phyloP scores from a whole-genome alignment of 2,329 filamentous ascomycete species.

The Claviceps lovelessii region DNA sequence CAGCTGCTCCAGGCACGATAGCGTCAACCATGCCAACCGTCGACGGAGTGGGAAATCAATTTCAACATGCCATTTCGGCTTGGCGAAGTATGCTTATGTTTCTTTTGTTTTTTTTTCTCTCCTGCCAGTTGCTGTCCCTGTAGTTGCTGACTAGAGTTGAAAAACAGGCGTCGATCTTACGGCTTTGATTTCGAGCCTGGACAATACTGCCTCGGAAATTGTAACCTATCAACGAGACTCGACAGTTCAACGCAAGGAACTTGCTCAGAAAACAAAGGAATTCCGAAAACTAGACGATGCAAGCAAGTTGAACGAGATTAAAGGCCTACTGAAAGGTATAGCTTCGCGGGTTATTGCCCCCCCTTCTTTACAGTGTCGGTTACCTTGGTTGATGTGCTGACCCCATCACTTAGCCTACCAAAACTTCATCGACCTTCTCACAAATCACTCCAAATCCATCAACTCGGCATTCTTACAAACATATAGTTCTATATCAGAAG shows the following conservation, averaged over 20 bases:
- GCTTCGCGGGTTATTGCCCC: neutral
- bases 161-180: constrained; percentile 69
- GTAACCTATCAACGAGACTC: constrained; percentile 86
- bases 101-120: no score
- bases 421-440: constrained; percentile 89
- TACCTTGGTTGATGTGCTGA: constrained; percentile 7
- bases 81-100: constrained; percentile 61
- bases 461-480: constrained; percentile 86
- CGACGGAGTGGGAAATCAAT: constrained; percentile 65
- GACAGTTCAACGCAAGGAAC: constrained; percentile 88
- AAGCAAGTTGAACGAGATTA: constrained; percentile 75
- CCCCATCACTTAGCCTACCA: constrained; percentile 61
- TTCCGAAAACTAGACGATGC: constrained; percentile 88
- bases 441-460: constrained; percentile 87
- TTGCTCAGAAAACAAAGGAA: constrained; percentile 98
- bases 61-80: constrained; percentile 86
- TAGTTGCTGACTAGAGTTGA: neutral
- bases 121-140: neutral
- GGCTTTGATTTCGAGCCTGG: constrained; percentile 67
- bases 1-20: constrained; percentile 11
- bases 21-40: constrained; percentile 16
- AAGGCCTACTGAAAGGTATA: constrained; percentile 70
- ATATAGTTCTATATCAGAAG: constrained; percentile 88
- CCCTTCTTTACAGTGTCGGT: neutral
- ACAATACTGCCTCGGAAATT: constrained; percentile 89